Evolutionary conservation across 768 basidiomycete species (phyloP).

Genomic region (Pseudohyphozyma bogoriensis): DNA sequence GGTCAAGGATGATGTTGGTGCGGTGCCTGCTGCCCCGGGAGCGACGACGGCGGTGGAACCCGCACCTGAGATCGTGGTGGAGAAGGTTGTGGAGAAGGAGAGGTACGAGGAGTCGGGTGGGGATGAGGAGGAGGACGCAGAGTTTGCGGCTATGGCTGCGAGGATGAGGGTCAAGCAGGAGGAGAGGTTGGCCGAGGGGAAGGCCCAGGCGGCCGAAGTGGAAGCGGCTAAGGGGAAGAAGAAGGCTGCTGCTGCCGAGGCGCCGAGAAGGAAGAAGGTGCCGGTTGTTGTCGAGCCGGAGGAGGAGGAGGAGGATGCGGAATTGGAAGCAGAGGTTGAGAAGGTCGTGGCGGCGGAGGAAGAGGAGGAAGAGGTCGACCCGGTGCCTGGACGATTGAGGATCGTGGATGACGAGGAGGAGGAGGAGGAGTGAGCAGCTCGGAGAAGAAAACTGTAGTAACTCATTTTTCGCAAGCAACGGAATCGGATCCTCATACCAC

Average conservation of each 20-base stretch:
- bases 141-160: background rate
- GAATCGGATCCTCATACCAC: no score
- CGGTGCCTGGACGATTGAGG: no score
- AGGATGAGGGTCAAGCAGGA: no score
- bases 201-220: background rate
- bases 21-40: background rate
- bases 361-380: background rate
- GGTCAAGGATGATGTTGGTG: background rate
- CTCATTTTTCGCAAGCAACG: no score
- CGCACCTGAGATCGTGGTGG: background rate
- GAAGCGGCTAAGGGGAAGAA: background rate
- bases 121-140: background rate
- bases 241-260: background rate
- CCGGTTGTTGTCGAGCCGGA: background rate
- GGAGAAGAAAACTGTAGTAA: no score
- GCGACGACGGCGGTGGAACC: background rate
- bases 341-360: background rate
- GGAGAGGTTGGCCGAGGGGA: background rate
- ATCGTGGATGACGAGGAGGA: no score
- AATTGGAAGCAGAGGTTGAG: background rate
- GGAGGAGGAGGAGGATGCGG: background rate
- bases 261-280: background rate
- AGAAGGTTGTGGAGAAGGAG: background rate
- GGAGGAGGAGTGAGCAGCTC: no score
- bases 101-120: background rate